These are phyloP conservation scores for Monotropa hypopitys DNA, from an alignment of 179 eudicot genomes.

Conservation along the genomic window DNA sequence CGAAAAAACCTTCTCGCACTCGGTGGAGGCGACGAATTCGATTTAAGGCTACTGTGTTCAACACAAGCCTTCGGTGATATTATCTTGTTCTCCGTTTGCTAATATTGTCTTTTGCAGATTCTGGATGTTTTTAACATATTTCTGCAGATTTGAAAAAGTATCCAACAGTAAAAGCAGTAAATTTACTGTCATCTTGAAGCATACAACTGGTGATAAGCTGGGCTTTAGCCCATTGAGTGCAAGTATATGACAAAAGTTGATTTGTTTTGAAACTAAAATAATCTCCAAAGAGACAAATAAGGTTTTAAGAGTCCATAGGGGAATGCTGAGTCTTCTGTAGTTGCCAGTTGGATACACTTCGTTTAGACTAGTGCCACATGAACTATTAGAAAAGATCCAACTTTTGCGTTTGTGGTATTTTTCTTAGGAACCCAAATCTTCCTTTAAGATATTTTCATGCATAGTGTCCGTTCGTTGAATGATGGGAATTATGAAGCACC, in stretches of 20 bases:
- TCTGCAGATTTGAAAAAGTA: too few relatives aligned
- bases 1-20: too few relatives aligned
- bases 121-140: too few relatives aligned
- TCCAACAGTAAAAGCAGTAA: background rate
- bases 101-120: too few relatives aligned
- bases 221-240: background rate
- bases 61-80: too few relatives aligned
- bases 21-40: too few relatives aligned
- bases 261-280: background rate
- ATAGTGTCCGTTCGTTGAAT: too few relatives aligned
- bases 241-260: background rate
- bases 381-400: background rate
- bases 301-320: background rate
- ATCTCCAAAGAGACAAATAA: background rate
- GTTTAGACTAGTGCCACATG: background rate
- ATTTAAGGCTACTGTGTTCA: too few relatives aligned
- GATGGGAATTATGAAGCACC: too few relatives aligned
- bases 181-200: background rate
- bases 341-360: background rate
- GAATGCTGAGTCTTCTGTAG: background rate
- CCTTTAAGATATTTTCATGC: background rate
- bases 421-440: background rate
- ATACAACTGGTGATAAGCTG: background rate
- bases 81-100: too few relatives aligned
- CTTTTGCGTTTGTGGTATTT: background rate